These are phyloP conservation scores for Urtica urens DNA, from an alignment of 306 rosid genomes.

Conservation along the genomic window DNA sequence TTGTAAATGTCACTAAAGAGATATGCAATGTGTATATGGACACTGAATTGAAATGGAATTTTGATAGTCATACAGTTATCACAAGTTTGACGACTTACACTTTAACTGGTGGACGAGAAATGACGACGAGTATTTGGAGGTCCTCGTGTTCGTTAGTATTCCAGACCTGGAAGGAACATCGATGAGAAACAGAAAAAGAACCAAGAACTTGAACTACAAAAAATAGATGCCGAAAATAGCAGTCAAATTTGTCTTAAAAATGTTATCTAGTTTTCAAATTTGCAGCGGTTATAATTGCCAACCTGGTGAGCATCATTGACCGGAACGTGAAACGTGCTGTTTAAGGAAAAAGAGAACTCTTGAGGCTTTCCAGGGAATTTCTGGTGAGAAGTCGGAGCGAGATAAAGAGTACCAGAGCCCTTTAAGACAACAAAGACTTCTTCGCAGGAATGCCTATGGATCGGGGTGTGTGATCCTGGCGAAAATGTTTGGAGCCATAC, in stretches of 20 bases:
- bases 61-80: not conserved
- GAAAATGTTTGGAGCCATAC: slow-evolving; percentile 90
- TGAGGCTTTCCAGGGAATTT: slow-evolving; percentile 63
- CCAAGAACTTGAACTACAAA: slow-evolving; percentile 10
- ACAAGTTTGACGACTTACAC: slow-evolving; percentile 43
- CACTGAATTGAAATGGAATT: not conserved
- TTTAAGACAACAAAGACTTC: slow-evolving; percentile 74
- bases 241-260: no score
- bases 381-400: slow-evolving; percentile 44
- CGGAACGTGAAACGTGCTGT: slow-evolving; percentile 68
- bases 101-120: slow-evolving; percentile 85
- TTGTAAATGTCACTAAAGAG: no score
- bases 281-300: slow-evolving; percentile 7
- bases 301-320: slow-evolving; percentile 90
- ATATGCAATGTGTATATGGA: no score
- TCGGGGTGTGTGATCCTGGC: slow-evolving; percentile 74
- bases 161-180: slow-evolving; percentile 46
- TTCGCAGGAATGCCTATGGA: slow-evolving; percentile 92
- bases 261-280: not conserved
- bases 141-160: slow-evolving; percentile 71
- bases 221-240: no score
- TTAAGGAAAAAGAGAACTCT: slow-evolving; percentile 49
- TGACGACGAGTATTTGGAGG: slow-evolving; percentile 61
- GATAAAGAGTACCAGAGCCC: slow-evolving; percentile 82
- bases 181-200: not conserved